phyloP scores from a whole-genome alignment of 495 filamentous ascomycete species.

The Neurospora discreta region DNA sequence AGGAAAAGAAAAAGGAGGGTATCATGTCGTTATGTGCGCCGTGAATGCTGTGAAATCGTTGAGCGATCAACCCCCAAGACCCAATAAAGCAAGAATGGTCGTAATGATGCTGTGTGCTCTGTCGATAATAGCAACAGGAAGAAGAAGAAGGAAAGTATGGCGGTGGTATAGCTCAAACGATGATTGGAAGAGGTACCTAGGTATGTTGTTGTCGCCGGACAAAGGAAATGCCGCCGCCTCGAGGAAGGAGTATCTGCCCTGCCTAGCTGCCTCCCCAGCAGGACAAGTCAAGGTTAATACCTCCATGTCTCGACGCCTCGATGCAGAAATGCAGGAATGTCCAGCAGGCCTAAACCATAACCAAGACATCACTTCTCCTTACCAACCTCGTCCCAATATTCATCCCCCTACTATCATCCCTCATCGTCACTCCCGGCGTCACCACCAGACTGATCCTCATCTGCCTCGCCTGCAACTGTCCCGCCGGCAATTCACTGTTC shows the following conservation, averaged over 20 bases:
- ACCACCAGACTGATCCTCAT: conserved; percentile 19
- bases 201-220: no score
- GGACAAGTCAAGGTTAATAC: no score
- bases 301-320: no score
- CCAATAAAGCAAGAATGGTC: background rate
- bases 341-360: background rate
- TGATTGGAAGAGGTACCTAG: no score
- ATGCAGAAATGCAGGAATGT: no score
- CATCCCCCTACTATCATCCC: conserved; percentile 11
- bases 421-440: conserved; percentile 20
- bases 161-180: background rate
- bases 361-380: background rate
- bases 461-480: conserved; percentile 6
- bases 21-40: background rate
- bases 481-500: background rate
- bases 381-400: conserved; percentile 12
- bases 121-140: background rate
- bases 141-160: background rate
- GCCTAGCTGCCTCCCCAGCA: no score
- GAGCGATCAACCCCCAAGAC: background rate
- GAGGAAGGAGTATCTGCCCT: no score
- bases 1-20: background rate
- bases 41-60: background rate
- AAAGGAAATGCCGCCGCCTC: no score
- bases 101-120: background rate